phyloP scores from a whole-genome alignment of 2,329 filamentous ascomycete genomes.

The Neonectria magnoliae region DNA sequence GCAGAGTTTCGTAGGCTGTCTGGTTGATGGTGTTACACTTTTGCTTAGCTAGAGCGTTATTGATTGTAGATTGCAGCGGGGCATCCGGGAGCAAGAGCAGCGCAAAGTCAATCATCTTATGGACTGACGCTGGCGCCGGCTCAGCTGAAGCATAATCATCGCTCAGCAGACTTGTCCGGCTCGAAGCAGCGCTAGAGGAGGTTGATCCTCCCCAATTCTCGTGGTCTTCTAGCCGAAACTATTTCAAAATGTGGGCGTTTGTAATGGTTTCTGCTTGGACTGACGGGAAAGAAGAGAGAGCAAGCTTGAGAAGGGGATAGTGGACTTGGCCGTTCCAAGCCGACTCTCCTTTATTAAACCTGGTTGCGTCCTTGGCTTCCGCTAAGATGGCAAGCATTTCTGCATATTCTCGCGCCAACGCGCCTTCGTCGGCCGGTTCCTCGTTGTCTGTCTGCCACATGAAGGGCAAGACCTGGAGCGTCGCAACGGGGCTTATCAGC shows the following conservation, averaged over 20 bases:
- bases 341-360: not conserved
- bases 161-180: too few species aligned
- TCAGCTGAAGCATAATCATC: too few species aligned
- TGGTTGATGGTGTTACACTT: conserved; percentile 1
- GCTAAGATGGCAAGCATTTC: too few species aligned
- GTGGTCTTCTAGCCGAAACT: not conserved
- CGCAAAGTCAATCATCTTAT: not conserved
- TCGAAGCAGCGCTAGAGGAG: too few species aligned
- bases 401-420: too few species aligned
- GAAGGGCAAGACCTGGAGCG: not conserved
- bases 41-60: not conserved
- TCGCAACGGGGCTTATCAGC: not conserved
- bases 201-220: too few species aligned
- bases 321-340: not conserved
- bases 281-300: not conserved
- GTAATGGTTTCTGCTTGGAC: not conserved
- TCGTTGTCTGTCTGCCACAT: not conserved
- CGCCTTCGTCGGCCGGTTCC: not conserved
- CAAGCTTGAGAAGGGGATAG: not conserved
- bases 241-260: not conserved
- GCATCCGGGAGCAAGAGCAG: not conserved
- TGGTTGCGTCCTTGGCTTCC: too few species aligned
- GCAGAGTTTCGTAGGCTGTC: not conserved
- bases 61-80: not conserved
- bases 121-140: not conserved